phyloP scores from a whole-genome alignment of 2,329 filamentous ascomycete species.

The Claviceps purpurea region DNA sequence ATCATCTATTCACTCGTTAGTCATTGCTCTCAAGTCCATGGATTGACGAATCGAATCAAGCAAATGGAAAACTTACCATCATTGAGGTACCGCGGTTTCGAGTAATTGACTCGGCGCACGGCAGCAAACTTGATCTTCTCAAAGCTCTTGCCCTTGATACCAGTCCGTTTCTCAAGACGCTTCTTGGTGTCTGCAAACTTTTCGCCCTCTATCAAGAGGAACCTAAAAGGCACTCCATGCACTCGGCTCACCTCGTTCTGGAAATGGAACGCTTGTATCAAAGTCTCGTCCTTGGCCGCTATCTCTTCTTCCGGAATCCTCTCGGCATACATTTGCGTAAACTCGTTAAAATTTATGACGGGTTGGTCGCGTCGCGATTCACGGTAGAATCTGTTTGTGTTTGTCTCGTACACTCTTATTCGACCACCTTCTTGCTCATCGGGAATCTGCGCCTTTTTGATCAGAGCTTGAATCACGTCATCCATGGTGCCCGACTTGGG shows the following conservation, averaged over 20 bases:
- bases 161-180: slow-evolving; percentile 81
- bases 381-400: slow-evolving; percentile 72
- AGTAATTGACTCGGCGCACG: slow-evolving; percentile 57
- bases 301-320: slow-evolving; percentile 61
- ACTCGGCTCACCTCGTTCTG: slow-evolving; percentile 74
- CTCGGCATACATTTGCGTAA: slow-evolving; percentile 69
- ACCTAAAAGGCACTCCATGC: slow-evolving; percentile 85
- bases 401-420: slow-evolving; percentile 71
- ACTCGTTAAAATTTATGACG: slow-evolving; percentile 78
- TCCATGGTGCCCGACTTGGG: slow-evolving; percentile 71
- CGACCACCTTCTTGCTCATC: slow-evolving; percentile 57
- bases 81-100: slow-evolving; percentile 68
- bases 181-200: slow-evolving; percentile 85
- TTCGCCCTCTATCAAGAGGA: slow-evolving; percentile 76
- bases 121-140: slow-evolving; percentile 97
- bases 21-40: background rate
- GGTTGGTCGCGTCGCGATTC: slow-evolving; percentile 56
- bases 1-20: slow-evolving; percentile 33
- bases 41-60: background rate
- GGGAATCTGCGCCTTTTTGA: slow-evolving; percentile 68
- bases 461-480: slow-evolving; percentile 62
- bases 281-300: slow-evolving; percentile 40
- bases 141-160: slow-evolving; percentile 94
- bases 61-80: slow-evolving; percentile 53
- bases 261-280: slow-evolving; percentile 80